Evolutionary conservation across 164 flowering plant species (phyloP).

Genomic region (Umbilicus rupestris): DNA sequence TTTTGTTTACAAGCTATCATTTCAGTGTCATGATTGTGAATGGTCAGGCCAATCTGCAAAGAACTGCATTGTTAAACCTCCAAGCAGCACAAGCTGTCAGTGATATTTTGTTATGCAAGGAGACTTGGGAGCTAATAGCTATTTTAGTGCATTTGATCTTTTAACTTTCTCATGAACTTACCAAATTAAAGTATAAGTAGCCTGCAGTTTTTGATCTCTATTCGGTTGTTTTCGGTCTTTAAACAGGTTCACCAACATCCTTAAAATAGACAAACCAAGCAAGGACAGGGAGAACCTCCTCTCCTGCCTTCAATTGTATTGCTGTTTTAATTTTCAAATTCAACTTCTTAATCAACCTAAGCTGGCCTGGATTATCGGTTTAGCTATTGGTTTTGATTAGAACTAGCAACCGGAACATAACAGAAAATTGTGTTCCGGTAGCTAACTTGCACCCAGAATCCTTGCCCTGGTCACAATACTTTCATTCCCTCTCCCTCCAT

Average conservation of each 20-base stretch:
- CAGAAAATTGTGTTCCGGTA: background rate
- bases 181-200: too few relatives aligned
- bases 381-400: background rate
- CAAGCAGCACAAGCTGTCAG: too few relatives aligned
- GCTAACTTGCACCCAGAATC: background rate
- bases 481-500: background rate
- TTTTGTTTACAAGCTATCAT: background rate
- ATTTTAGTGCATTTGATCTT: too few relatives aligned
- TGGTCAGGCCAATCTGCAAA: too few relatives aligned
- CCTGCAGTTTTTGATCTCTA: too few relatives aligned
- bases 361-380: background rate
- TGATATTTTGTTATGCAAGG: too few relatives aligned
- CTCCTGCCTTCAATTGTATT: background rate
- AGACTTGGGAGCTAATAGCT: too few relatives aligned
- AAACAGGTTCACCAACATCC: background rate
- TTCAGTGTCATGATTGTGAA: background rate
- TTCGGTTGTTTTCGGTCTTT: background rate
- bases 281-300: background rate
- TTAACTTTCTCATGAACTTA: too few relatives aligned
- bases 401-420: background rate
- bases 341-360: background rate
- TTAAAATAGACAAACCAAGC: background rate
- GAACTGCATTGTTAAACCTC: too few relatives aligned
- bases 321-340: background rate
- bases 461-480: background rate